Percentiles rank a stretch among this genome's conserved stretches.
Evolutionary conservation across 345 rosid genomes (phyloP).

Genomic region (Mangifera indica): DNA sequence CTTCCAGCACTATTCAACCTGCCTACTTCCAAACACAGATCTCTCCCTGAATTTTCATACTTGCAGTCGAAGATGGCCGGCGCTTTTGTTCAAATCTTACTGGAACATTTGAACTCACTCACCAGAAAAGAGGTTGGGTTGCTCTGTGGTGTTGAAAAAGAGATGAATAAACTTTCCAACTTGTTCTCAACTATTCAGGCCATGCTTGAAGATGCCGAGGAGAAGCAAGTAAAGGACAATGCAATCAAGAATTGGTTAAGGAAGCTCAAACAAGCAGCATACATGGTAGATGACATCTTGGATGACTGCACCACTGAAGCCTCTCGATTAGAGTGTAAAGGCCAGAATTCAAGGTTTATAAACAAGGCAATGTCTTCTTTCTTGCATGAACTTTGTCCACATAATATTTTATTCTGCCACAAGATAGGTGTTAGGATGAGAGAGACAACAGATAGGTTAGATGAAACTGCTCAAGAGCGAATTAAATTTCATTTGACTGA

Average conservation of each 20-base stretch:
- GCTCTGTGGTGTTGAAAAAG: constrained; percentile 8
- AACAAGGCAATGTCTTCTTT: neutral
- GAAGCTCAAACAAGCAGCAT: constrained; percentile 12
- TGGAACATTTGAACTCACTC: constrained; percentile 4
- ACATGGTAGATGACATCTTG: neutral
- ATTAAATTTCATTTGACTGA: constrained; percentile 16
- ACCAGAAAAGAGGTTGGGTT: neutral
- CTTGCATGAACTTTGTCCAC: neutral
- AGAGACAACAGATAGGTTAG: neutral
- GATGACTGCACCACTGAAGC: neutral
- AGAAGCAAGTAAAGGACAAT: neutral
- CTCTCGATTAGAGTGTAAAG: neutral
- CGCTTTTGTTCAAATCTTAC: neutral
- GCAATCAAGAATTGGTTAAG: neutral
- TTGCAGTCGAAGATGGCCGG: neutral
- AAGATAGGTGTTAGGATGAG: constrained; percentile 3
- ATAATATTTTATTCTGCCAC: neutral
- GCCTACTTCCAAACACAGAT: too few species aligned
- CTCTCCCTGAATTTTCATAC: too few species aligned
- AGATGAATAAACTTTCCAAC: neutral
- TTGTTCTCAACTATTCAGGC: neutral
- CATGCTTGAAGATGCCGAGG: constrained; percentile 2
- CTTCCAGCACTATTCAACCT: too few species aligned
- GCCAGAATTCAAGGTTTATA: neutral
- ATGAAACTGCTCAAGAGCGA: constrained; percentile 8